Base-by-base conservation (phyloP, 1,139 yeast genomes). In the Fermentozyma sake region DNA sequence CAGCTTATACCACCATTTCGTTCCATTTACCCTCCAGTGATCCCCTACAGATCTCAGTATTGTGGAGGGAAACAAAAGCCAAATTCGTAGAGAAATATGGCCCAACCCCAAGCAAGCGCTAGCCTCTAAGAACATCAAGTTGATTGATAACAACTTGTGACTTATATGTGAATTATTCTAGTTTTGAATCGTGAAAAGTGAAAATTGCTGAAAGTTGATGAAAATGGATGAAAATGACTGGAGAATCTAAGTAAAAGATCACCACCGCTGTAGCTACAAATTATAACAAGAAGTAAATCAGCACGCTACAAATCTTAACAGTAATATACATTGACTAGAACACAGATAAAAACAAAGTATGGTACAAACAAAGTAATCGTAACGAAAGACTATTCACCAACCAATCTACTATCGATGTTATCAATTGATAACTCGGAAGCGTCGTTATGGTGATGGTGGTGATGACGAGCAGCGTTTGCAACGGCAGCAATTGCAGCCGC, bases 401-500 rank as follows among this genome's bases (percentile, higher is more conserved):
- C 72, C 39, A 67, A 54, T 32, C 73, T 50, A 41, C 68, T 59
- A 39, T 67, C 73, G 35, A 67, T 67, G 39, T 67, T 67, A 33
- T 66, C 72, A 61, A 67, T 67, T 8, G 68, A 58, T 37, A 67
- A 55, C 30, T 62, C 70, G 26, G 52, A 53, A 21, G 48, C 50
- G 27, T 52, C 55, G 28, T 48, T 48, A 22, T 45, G 52, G 27
- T 50, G 53, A 22, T 30, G 33, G 31, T 47, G 52, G 27, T 46
- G 48, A 21, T 44, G 47, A 24, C 52, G 45, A 12, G 50, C 43
- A 9, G 61, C 63, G 31, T 52, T 55, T 16, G 64, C 68, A 18
- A 61, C 70, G 6, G 69, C 69, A 14, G 68, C 68, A 35, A 62
- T 61, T 3, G 69, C 68, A 20, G 68, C 67, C 9, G 66, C 68